Conservation (phyloP, 495 filamentous ascomycete species). For the Apiosordaria backusii region DNA sequence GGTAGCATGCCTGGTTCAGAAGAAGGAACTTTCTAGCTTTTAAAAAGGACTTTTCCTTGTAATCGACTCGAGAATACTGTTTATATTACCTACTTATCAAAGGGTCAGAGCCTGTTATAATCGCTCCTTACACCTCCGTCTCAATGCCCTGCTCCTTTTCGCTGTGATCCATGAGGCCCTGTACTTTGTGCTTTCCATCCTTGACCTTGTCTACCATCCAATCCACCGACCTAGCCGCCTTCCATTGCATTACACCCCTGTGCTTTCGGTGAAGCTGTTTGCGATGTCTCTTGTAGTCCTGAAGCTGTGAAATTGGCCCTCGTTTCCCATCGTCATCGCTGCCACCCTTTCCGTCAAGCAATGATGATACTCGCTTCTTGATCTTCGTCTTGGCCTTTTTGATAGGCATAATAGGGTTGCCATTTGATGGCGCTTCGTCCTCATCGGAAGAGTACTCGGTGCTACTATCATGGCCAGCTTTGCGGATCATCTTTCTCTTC, state of each 20-base stretch:
- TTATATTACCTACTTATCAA: too few species aligned
- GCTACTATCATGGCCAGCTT: conserved; percentile 15
- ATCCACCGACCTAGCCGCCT: conserved; percentile 55
- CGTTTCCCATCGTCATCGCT: conserved; percentile 39
- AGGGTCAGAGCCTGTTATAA: too few species aligned
- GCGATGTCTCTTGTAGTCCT: conserved; percentile 55
- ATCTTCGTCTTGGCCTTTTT: conserved; percentile 25
- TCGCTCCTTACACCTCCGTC: conserved; percentile 53
- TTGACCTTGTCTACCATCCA: conserved; percentile 58
- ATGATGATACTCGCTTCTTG: conserved; percentile 16
- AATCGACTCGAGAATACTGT: too few species aligned
- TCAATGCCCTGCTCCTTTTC: conserved; percentile 59
- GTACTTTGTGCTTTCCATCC: conserved; percentile 52
- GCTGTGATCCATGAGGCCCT: conserved; percentile 49
- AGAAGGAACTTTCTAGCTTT: too few species aligned
- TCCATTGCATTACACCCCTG: conserved; percentile 67
- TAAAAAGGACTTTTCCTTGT: too few species aligned
- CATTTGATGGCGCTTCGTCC: conserved; percentile 6
- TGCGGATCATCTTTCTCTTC: conserved; percentile 26
- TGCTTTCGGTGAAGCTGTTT: conserved; percentile 60
- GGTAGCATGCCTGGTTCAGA: too few species aligned
- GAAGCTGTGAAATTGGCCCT: conserved; percentile 41
- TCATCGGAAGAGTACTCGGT: not conserved
- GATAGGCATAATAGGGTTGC: conserved; percentile 22
- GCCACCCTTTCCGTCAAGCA: conserved; percentile 23